A percentile compares a stretch with the other conserved stretches of the same genome.
phyloP scores from a whole-genome alignment of 108 stramenopile species.

The Nitzschia sp. region DNA sequence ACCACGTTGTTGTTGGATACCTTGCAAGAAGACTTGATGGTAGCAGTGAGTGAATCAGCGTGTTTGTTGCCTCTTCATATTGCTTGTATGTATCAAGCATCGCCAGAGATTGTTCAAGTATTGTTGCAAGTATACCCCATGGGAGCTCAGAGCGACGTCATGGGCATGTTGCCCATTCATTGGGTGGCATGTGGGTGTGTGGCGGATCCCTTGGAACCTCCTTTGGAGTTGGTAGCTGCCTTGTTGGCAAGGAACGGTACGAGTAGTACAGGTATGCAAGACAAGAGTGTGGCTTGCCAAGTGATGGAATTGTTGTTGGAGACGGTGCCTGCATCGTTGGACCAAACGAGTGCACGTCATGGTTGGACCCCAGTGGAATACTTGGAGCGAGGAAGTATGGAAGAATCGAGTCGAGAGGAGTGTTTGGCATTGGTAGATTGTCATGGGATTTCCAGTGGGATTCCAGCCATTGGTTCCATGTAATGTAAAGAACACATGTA shows the following conservation, averaged over 20 bases:
- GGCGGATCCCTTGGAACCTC: background rate
- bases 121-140: slow-evolving; percentile 31
- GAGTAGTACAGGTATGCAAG: background rate
- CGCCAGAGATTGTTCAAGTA: slow-evolving; percentile 25
- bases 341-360: slow-evolving; percentile 1
- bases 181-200: slow-evolving; percentile 29
- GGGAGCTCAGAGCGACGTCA: background rate
- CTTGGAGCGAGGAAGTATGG: background rate
- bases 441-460: too few species aligned
- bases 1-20: background rate
- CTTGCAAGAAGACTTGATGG: background rate
- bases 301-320: slow-evolving; percentile 10
- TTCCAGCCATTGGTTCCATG: too few species aligned
- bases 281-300: background rate
- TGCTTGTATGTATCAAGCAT: slow-evolving; percentile 40
- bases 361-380: slow-evolving; percentile 20
- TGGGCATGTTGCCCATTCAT: slow-evolving; percentile 44
- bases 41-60: slow-evolving; percentile 1
- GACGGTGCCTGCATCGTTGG: slow-evolving; percentile 6
- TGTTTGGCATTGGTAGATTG: background rate
- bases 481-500: too few species aligned
- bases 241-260: background rate
- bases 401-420: slow-evolving; percentile 2
- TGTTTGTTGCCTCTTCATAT: slow-evolving; percentile 35
- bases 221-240: background rate